Evolutionary conservation across 441 rosid species (phyloP), one percentile per base, ranked within the genome.

Genomic region (Euphorbia celastroides): DNA sequence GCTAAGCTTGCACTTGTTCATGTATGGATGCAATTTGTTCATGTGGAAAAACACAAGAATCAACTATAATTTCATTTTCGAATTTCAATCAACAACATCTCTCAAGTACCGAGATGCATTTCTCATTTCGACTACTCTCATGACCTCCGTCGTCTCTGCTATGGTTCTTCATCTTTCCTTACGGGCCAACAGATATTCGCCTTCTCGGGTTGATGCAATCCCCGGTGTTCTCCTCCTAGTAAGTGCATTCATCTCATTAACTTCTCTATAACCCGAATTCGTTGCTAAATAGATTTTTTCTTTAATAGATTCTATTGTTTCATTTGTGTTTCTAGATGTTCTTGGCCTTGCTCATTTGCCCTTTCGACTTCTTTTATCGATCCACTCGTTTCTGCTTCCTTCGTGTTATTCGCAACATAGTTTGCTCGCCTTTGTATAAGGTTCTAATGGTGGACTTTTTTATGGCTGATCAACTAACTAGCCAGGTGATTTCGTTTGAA

Each of bases 391-490:
- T 68, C 73, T 90, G 92, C 81, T 95, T 92, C 85, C 71, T 95
- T 26, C 83, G 92, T 0, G 57, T 92, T 19, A 67, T 90, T 12
- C 79, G 96, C 17, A 95, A 92, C 86, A 95, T 88, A 23, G 65
- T 85, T 13, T 88, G 88, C 79, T 92, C 99, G 68, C 99, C 99
- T 25, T 84, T 95, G 70, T 90, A 84, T 69, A 92, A 84, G 92
- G 98, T 95, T 75, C 73, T 90, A 79, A 80, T 94, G 96, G 98
- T 85, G 5, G 99, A 94, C 65, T 89, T 92, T 73, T 92, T 94
- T 82, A 94, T 94, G 98, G 99, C 97, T 10, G 98, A 92, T 80
- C 99, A 94, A 70, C 94, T 94, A 27, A 89, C 97, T 17, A 94
- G 98, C 72, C 99, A 94, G 97, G 99, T 94, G 75, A 77, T 57